A percentile compares a stretch with the other conserved stretches of the same genome.
These are phyloP conservation scores for Botrytis cinerea DNA, from an alignment of 2,329 filamentous ascomycete species.

Conservation along the genomic window DNA sequence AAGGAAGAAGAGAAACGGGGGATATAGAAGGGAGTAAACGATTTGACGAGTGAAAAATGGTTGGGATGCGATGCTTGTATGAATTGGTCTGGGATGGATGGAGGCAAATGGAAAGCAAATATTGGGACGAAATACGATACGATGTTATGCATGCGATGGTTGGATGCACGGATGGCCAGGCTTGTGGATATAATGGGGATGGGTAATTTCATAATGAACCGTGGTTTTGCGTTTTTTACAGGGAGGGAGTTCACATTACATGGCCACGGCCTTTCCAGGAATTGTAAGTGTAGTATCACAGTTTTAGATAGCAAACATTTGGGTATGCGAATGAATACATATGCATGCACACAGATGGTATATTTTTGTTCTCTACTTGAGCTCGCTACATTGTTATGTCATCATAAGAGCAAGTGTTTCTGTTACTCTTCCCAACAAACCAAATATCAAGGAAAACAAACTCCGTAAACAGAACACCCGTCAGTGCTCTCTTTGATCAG, in stretches of 20 bases:
- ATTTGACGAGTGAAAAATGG: neutral
- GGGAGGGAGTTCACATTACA: slow-evolving; percentile 1
- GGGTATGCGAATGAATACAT: neutral
- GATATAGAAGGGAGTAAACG: slow-evolving; percentile 23
- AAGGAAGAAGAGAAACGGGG: slow-evolving; percentile 35
- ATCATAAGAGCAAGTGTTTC: neutral
- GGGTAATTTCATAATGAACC: slow-evolving; percentile 8
- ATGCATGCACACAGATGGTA: neutral
- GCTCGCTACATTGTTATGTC: neutral
- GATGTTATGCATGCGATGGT: neutral
- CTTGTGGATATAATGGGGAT: slow-evolving; percentile 5
- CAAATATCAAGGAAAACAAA: neutral
- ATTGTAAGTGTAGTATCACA: slow-evolving; percentile 9
- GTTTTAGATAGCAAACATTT: slow-evolving; percentile 1
- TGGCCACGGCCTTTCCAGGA: slow-evolving; percentile 10
- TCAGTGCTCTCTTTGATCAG: slow-evolving; percentile 43
- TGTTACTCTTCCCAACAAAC: neutral
- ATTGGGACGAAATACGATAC: slow-evolving; percentile 11
- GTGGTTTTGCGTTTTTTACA: neutral
- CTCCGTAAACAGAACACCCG: slow-evolving; percentile 21
- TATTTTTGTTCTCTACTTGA: neutral
- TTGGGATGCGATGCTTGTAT: neutral
- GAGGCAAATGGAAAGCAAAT: neutral
- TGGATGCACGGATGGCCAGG: neutral
- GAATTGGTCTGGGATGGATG: neutral